phyloP scores from a whole-genome alignment of 1,284 basidiomycete genomes.

The Ceraceosorus guamensis region DNA sequence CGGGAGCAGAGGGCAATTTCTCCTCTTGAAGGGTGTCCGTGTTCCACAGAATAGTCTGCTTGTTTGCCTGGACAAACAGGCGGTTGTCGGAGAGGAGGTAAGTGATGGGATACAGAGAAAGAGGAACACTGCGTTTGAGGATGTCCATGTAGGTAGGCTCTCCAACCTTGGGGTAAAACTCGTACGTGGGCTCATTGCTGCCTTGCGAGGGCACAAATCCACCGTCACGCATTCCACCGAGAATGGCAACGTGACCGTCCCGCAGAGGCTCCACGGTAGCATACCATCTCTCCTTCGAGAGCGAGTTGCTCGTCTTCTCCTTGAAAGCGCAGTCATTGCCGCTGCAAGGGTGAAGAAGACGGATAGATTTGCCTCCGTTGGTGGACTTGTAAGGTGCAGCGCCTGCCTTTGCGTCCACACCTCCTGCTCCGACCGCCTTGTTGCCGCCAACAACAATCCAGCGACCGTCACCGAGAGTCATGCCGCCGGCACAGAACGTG shows the following conservation, averaged over 20 bases:
- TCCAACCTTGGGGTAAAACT: constrained; percentile 35
- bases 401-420: constrained; percentile 19
- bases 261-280: constrained; percentile 32
- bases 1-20: constrained; percentile 21
- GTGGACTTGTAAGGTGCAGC: constrained; percentile 25
- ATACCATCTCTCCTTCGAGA: constrained; percentile 41
- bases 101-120: constrained; percentile 36
- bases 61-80: constrained; percentile 7
- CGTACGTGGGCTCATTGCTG: constrained; percentile 35
- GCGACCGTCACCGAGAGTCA: constrained; percentile 46
- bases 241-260: constrained; percentile 30
- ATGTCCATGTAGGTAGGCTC: constrained; percentile 13
- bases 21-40: constrained; percentile 20
- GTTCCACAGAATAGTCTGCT: constrained; percentile 30
- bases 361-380: constrained; percentile 31
- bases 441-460: constrained; percentile 50
- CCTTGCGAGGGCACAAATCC: constrained; percentile 30
- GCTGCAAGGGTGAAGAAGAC: constrained; percentile 26
- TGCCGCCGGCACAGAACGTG: constrained; percentile 49
- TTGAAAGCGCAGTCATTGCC: constrained; percentile 24
- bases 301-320: constrained; percentile 20
- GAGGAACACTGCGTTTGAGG: constrained; percentile 27
- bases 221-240: constrained; percentile 35
- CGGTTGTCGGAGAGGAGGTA: constrained; percentile 27
- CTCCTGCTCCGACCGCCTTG: constrained; percentile 44